These are phyloP conservation scores for Epichloe aotearoae DNA, from an alignment of 2,329 filamentous ascomycete genomes.

Conservation along the genomic window DNA sequence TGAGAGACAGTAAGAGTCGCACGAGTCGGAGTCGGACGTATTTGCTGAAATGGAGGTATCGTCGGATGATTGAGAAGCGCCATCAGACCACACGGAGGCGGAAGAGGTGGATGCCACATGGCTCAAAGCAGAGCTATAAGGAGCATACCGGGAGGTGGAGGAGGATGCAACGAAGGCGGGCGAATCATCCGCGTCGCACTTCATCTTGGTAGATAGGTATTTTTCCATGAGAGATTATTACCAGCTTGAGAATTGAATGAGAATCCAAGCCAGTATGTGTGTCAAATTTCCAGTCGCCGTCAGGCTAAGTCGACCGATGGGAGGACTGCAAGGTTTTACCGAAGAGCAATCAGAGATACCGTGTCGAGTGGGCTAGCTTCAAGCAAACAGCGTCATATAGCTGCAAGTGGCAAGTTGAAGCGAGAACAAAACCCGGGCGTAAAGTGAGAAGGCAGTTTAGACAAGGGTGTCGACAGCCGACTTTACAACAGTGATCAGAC, in stretches of 20 bases:
- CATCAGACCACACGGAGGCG: constrained; percentile 66
- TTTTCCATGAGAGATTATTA: constrained; percentile 13
- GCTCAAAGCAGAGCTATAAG: constrained; percentile 58
- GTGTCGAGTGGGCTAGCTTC: constrained; percentile 24
- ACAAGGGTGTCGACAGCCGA: constrained; percentile 26
- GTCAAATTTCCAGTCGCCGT: constrained; percentile 40
- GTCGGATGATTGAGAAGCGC: constrained; percentile 55
- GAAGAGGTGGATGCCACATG: constrained; percentile 65
- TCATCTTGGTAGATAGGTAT: constrained; percentile 39
- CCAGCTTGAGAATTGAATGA: constrained; percentile 13
- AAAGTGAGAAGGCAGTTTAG: constrained; percentile 28
- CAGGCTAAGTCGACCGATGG: constrained; percentile 35
- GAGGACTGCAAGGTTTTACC: constrained; percentile 21
- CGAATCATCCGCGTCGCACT: constrained; percentile 38
- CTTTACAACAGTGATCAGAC: constrained; percentile 43
- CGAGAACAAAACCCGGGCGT: constrained; percentile 23
- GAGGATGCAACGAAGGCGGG: constrained; percentile 36
- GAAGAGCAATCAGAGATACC: constrained; percentile 18
- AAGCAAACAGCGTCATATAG: constrained; percentile 22
- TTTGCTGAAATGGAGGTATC: constrained; percentile 51
- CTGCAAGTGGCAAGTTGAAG: constrained; percentile 23
- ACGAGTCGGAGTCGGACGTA: constrained; percentile 41
- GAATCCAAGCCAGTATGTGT: constrained; percentile 18
- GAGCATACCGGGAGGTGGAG: constrained; percentile 29
- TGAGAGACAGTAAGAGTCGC: constrained; percentile 29